These are phyloP conservation scores for Arthrobotrys pseudoclavata DNA, from an alignment of 2,329 filamentous ascomycete species.

Conservation along the genomic window DNA sequence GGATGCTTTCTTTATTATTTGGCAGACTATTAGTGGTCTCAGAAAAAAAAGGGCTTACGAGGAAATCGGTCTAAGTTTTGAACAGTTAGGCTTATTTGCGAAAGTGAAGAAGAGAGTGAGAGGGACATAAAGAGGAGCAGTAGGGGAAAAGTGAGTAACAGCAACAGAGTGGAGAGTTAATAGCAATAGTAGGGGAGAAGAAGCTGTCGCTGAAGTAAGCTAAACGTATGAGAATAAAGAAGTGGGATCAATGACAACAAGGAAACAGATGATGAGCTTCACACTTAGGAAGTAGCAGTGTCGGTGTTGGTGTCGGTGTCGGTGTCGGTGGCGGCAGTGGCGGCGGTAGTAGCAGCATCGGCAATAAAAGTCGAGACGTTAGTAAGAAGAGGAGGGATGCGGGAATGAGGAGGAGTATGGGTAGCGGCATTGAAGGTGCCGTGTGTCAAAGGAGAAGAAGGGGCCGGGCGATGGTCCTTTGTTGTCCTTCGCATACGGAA, in stretches of 20 bases:
- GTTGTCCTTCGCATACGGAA: not conserved
- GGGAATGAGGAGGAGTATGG: not conserved
- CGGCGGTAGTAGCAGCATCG: not conserved
- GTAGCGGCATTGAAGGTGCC: not conserved
- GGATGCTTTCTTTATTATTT: not conserved
- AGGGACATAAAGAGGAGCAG: too few relatives aligned
- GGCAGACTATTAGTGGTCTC: not conserved
- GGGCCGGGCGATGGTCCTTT: not conserved
- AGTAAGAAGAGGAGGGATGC: not conserved
- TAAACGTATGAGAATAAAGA: too few relatives aligned
- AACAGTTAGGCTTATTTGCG: not conserved
- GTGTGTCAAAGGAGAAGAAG: not conserved
- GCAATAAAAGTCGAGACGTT: not conserved
- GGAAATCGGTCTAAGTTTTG: not conserved
- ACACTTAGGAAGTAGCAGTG: too few relatives aligned
- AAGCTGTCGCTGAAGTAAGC: too few relatives aligned
- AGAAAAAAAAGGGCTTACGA: not conserved
- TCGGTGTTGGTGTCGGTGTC: too few relatives aligned
- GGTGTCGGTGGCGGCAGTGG: too few relatives aligned
- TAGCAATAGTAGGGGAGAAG: too few relatives aligned
- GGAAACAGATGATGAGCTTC: too few relatives aligned
- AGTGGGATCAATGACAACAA: too few relatives aligned
- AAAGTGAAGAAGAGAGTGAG: not conserved
- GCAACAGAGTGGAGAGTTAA: too few relatives aligned
- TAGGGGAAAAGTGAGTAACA: too few relatives aligned